Percentiles rank a stretch among this genome's conserved stretches.
Conservation (phyloP, 1,139 yeast genomes). For the Candida smagusa region DNA sequence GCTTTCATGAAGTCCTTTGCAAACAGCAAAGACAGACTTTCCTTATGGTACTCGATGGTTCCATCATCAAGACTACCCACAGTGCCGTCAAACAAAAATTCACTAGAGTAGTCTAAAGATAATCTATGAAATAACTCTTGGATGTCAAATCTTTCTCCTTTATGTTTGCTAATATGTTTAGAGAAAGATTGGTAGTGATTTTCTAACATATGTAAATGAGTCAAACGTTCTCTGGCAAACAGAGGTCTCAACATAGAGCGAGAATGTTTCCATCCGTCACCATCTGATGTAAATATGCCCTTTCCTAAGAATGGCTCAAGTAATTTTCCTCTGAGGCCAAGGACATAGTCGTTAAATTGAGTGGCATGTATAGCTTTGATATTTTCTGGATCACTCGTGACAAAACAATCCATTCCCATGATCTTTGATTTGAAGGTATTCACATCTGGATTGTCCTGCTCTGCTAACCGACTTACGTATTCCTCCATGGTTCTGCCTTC, state of each 20-base stretch:
- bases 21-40: constrained; percentile 12
- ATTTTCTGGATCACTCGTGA: constrained; percentile 19
- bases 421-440: constrained; percentile 13
- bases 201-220: constrained; percentile 47
- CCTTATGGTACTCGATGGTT: constrained; percentile 18
- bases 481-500: constrained; percentile 4
- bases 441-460: constrained; percentile 3
- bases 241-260: constrained; percentile 59
- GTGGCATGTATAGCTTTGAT: constrained; percentile 40
- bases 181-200: constrained; percentile 42
- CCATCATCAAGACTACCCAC: constrained; percentile 29
- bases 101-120: constrained; percentile 42
- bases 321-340: constrained; percentile 46
- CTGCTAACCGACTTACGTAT: constrained; percentile 2
- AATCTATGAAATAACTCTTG: constrained; percentile 38
- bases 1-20: constrained; percentile 26
- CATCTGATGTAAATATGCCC: constrained; percentile 57
- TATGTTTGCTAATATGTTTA: constrained; percentile 25
- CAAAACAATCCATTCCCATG: constrained; percentile 14
- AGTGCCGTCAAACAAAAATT: constrained; percentile 38
- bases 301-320: constrained; percentile 49
- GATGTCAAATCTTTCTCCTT: constrained; percentile 26
- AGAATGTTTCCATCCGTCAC: constrained; percentile 56
- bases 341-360: constrained; percentile 48
- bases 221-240: constrained; percentile 53